A percentile compares a stretch with the other conserved stretches of the same genome.
phyloP scores from a whole-genome alignment of 2,329 filamentous ascomycete species.

The Arthrobotrys musiformis region DNA sequence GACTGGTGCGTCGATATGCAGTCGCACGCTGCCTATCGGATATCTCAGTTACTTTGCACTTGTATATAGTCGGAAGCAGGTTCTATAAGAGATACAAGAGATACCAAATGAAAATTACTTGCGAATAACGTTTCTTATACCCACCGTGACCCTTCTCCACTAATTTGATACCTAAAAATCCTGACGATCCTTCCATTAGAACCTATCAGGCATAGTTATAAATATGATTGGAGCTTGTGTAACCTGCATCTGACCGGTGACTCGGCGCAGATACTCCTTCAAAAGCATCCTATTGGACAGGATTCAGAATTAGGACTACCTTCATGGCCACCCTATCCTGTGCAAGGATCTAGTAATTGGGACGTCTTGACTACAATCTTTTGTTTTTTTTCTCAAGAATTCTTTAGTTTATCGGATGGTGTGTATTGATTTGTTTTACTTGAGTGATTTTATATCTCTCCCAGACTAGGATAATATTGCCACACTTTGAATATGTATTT shows the following conservation, averaged over 20 bases:
- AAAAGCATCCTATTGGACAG: slow-evolving; percentile 17
- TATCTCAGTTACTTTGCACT: neutral
- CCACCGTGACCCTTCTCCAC: neutral
- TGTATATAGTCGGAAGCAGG: slow-evolving; percentile 3
- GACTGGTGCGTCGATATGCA: neutral
- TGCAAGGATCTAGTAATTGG: slow-evolving; percentile 29
- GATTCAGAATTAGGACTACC: neutral
- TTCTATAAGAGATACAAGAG: neutral
- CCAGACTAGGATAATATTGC: neutral
- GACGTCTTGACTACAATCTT: neutral
- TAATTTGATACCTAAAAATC: neutral
- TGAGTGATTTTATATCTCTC: neutral
- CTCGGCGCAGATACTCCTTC: neutral
- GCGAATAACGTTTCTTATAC: neutral
- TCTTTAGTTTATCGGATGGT: neutral
- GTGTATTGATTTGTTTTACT: slow-evolving; percentile 12
- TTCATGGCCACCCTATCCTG: no score
- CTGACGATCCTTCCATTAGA: slow-evolving; percentile 7
- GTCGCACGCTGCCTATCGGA: neutral
- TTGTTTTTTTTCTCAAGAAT: neutral
- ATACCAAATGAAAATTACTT: neutral
- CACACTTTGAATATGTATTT: no score
- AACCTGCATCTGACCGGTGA: slow-evolving; percentile 12
- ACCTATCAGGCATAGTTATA: neutral
- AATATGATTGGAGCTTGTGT: slow-evolving; percentile 27